phyloP scores from a whole-genome alignment of 2,329 filamentous ascomycete species.

The Pezicula radicicola region DNA sequence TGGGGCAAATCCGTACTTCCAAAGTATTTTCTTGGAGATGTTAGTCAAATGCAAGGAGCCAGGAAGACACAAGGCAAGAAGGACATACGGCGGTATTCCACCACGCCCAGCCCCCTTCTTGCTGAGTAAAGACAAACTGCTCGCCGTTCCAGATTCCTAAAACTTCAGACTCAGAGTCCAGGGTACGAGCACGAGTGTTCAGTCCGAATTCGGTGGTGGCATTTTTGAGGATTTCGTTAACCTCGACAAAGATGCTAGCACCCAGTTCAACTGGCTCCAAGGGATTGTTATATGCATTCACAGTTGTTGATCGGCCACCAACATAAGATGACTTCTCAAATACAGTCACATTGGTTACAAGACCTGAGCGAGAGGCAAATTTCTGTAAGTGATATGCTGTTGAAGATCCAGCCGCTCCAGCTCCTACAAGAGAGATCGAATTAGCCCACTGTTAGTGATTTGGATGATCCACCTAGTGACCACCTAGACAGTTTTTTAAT shows the following conservation, averaged over 20 bases:
- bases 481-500: neutral
- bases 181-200: conserved; percentile 43
- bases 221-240: conserved; percentile 79
- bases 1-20: conserved; percentile 81
- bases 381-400: conserved; percentile 78
- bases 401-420: conserved; percentile 84
- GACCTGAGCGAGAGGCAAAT: conserved; percentile 57
- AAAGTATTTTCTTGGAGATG: conserved; percentile 59
- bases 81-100: conserved; percentile 60
- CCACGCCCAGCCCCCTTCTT: conserved; percentile 62
- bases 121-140: conserved; percentile 66
- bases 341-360: conserved; percentile 75
- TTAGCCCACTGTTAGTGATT: neutral
- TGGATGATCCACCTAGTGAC: neutral
- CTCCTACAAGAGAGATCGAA: conserved; percentile 52
- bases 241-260: conserved; percentile 84
- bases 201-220: conserved; percentile 73
- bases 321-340: conserved; percentile 78
- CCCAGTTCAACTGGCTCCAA: conserved; percentile 76
- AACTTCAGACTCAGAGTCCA: conserved; percentile 32
- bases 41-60: neutral
- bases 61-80: neutral
- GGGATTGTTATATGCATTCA: conserved; percentile 70
- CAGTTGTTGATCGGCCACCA: conserved; percentile 84
- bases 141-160: conserved; percentile 85